phyloP scores from a whole-genome alignment of 768 basidiomycete genomes.

The Asterophora lycoperdoides region DNA sequence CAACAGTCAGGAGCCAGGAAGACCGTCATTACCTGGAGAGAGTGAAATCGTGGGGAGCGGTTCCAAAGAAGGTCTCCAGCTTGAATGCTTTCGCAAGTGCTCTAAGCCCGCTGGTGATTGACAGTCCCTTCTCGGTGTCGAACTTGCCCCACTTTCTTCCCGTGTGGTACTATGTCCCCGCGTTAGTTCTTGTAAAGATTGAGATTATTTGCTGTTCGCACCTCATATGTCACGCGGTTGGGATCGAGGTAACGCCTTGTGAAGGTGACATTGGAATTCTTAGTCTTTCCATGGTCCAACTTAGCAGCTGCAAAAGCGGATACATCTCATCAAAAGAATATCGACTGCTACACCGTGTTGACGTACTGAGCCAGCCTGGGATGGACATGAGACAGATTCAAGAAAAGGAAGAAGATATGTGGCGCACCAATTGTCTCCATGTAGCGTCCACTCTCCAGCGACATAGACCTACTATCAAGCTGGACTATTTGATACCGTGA shows the following conservation, averaged over 20 bases:
- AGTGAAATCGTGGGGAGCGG: conserved; percentile 73
- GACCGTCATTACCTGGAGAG: conserved; percentile 42
- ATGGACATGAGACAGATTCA: background rate
- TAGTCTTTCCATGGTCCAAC: conserved; percentile 21
- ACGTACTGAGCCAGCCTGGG: conserved; percentile 62
- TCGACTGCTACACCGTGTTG: background rate
- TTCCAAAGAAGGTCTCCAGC: conserved; percentile 60
- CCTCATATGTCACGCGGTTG: conserved; percentile 73
- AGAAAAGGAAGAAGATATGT: background rate
- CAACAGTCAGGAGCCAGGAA: too few species aligned
- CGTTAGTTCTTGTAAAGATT: background rate
- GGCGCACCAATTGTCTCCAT: conserved; percentile 84
- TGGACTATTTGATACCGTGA: conserved; percentile 35
- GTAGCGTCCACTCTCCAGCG: conserved; percentile 80
- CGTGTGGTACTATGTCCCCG: conserved; percentile 58
- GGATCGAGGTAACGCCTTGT: conserved; percentile 74
- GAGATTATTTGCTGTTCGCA: conserved; percentile 21
- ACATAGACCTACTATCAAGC: conserved; percentile 69
- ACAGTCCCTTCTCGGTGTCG: conserved; percentile 51
- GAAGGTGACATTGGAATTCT: conserved; percentile 49
- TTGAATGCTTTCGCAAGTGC: conserved; percentile 55
- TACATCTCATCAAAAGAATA: background rate
- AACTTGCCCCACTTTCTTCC: conserved; percentile 30
- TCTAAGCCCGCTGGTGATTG: conserved; percentile 55
- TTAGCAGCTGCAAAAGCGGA: conserved; percentile 38